These are phyloP conservation scores for Phycomyces blakesleeanus DNA, from an alignment of 192 early-diverging fungal genomes.

Conservation along the genomic window DNA sequence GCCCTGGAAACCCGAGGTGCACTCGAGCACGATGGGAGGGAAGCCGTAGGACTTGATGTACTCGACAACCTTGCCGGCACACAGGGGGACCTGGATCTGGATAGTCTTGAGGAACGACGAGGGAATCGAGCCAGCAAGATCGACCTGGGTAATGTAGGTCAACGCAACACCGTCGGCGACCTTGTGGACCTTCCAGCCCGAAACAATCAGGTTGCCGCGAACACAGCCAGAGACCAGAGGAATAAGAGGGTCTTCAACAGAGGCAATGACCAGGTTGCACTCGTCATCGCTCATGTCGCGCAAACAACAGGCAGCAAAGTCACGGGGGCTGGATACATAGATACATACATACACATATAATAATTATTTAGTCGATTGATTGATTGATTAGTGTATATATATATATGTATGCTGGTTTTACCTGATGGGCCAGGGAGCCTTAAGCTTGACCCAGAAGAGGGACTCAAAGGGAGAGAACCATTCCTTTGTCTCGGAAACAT, in stretches of 20 bases:
- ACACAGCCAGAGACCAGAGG: conserved; percentile 47
- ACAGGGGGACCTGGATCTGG: conserved; percentile 43
- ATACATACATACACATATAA: too few relatives aligned
- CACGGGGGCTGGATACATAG: conserved; percentile 47
- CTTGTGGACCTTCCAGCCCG: conserved; percentile 49
- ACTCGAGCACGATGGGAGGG: conserved; percentile 37
- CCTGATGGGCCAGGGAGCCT: conserved; percentile 32
- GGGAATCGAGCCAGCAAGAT: conserved; percentile 50
- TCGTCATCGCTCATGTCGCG: conserved; percentile 29
- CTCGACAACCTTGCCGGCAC: conserved; percentile 42
- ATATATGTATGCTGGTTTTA: conserved; percentile 12
- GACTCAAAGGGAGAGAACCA: conserved; percentile 22
- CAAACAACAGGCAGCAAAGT: conserved; percentile 39
- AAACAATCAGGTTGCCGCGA: conserved; percentile 42
- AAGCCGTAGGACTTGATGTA: conserved; percentile 44
- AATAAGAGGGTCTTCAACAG: conserved; percentile 45
- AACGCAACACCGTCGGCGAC: conserved; percentile 36
- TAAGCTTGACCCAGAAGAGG: conserved; percentile 31
- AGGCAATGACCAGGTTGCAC: conserved; percentile 44
- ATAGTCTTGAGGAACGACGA: conserved; percentile 42
- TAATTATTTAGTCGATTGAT: not conserved
- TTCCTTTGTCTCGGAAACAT: conserved; percentile 27
- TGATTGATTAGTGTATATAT: not conserved
- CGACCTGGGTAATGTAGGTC: conserved; percentile 48
- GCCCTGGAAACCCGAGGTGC: conserved; percentile 24